Evolutionary conservation across 2,329 filamentous ascomycete species (phyloP).

Genomic region (Colletotrichum eleusines): DNA sequence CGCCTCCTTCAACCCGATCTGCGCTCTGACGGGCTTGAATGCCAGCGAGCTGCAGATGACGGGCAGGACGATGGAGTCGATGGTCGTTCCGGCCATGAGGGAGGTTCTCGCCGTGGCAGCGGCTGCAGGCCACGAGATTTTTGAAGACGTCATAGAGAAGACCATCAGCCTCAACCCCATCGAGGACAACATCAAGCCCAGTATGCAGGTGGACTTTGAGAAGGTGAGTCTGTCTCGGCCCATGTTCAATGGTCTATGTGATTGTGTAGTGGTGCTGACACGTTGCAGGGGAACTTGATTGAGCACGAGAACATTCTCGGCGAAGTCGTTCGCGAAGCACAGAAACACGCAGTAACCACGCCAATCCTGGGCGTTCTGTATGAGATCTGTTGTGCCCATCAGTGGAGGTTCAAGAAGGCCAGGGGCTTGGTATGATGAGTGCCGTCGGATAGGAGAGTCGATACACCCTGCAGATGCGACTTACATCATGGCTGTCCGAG

Average conservation of each 20-base stretch:
- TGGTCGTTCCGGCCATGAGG: conserved; percentile 66
- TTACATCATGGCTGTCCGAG: neutral
- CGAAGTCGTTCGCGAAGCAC: conserved; percentile 63
- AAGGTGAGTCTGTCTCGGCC: conserved; percentile 48
- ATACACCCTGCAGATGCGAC: neutral
- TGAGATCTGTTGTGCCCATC: conserved; percentile 59
- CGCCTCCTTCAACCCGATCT: conserved; percentile 65
- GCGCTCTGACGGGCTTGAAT: conserved; percentile 63
- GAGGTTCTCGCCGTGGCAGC: conserved; percentile 63
- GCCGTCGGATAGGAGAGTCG: neutral
- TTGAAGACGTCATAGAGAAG: conserved; percentile 55
- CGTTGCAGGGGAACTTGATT: conserved; percentile 43
- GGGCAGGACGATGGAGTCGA: conserved; percentile 56
- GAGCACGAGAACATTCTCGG: conserved; percentile 67
- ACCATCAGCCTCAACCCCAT: conserved; percentile 63
- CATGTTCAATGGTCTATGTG: too few relatives aligned
- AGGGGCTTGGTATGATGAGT: conserved; percentile 49
- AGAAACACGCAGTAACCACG: conserved; percentile 58
- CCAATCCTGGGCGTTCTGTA: conserved; percentile 64
- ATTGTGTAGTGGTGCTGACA: neutral
- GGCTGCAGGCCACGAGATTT: conserved; percentile 56
- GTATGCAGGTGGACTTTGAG: conserved; percentile 65
- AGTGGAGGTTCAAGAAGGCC: conserved; percentile 60
- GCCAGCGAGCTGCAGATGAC: conserved; percentile 62
- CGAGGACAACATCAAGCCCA: conserved; percentile 62